Base-by-base conservation (phyloP, 768 basidiomycete genomes). In the Mrakia blollopis region DNA sequence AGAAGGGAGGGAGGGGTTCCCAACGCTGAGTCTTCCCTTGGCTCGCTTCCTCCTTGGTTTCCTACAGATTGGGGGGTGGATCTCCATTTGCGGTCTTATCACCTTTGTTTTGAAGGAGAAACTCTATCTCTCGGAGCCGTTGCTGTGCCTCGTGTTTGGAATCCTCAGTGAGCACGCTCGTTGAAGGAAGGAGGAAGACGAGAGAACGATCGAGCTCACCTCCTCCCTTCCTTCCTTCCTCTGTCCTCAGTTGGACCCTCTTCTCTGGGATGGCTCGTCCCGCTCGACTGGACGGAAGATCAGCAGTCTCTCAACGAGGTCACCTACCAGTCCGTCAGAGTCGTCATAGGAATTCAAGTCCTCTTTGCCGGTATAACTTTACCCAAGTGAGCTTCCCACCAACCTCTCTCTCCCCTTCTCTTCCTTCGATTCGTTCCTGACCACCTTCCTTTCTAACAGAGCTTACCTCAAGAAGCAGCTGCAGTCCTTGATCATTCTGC, bases 321-420 rank as follows among this genome's bases (percentile, higher is more conserved):
- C 11, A 80, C 80, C 1, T 80, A 79, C 35, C 80, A 84, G 76
- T 77, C 84, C 73, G 80, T 81, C 0, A 80, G 85, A 7, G 78
- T 86, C 57, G 82, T 86, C 72, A 84, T 86, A 63, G 85, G 83
- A 10, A 83, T 86, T 65, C 83, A 84, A 68, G 83, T 84, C 1
- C 77, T 83, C 47, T 82, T 81, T 57, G 78, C 80, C 32, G 83
- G 83, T 1, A 82, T 84, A 41, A 77, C 80, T 28, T 73, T 84
- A 1, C 85, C 85, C 18, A 84, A 84, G 80, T 57, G 47, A 50
- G 47, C 28, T n/a, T 4, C n/a, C 10, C 52, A 9, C 52, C 25
- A 10, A 5, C 28, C 57, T 1, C 57, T 25, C 57, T n/a, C 8
- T n/a, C 73, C 67, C 28, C 35, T 3, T n/a, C 28, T 6, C 54